Percentiles rank a stretch among this genome's conserved stretches.
Conservation (phyloP, 306 rosid species). For the Rosa persica region DNA sequence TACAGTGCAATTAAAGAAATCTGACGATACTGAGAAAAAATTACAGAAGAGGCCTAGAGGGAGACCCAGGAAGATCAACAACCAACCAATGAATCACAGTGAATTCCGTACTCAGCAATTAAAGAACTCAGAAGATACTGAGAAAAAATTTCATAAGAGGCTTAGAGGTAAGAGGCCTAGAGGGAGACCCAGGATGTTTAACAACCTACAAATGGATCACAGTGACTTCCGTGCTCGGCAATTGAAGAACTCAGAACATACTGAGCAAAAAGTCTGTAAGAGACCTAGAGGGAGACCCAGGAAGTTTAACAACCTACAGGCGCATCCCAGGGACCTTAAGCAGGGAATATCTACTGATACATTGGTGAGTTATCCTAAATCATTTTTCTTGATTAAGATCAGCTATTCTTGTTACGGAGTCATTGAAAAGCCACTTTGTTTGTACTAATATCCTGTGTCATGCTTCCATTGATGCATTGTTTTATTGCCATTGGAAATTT, state of each 20-base stretch:
- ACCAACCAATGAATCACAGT: slow-evolving; percentile 10
- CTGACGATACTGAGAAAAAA: slow-evolving; percentile 9
- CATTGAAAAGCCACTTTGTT: neutral
- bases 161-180: slow-evolving; percentile 33
- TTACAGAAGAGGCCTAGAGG: slow-evolving; percentile 34
- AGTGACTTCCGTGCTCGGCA: slow-evolving; percentile 11
- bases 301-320: slow-evolving; percentile 15
- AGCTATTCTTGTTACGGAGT: neutral
- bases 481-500: slow-evolving; percentile 15
- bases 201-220: slow-evolving; percentile 7
- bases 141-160: slow-evolving; percentile 4
- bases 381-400: neutral
- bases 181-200: slow-evolving; percentile 34
- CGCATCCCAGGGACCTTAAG: slow-evolving; percentile 17
- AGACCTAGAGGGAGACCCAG: slow-evolving; percentile 40
- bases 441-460: neutral
- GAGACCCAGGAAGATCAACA: slow-evolving; percentile 32
- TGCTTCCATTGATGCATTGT: neutral
- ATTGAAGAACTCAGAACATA: slow-evolving; percentile 19
- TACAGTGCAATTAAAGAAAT: slow-evolving; percentile 13
- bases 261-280: slow-evolving; percentile 14
- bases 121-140: slow-evolving; percentile 17
- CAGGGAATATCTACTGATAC: slow-evolving; percentile 25
- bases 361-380: slow-evolving; percentile 37
- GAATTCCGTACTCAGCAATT: slow-evolving; percentile 18